Conservation (phyloP, 2,329 filamentous ascomycete genomes). For the Trichophyton mentagrophytes region DNA sequence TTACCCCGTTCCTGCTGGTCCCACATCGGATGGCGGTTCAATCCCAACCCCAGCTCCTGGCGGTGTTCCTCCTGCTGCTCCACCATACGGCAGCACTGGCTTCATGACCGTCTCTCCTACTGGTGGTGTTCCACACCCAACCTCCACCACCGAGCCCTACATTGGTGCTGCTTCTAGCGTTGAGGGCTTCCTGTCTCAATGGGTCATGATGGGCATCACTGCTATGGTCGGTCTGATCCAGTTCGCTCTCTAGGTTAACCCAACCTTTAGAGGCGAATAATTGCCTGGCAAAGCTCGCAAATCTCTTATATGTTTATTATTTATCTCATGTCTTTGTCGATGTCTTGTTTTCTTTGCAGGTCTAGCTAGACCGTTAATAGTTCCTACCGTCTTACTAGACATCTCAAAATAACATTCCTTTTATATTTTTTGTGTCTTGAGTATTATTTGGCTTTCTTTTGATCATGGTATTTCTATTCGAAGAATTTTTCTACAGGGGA, state of each 20-base stretch:
- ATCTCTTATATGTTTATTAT: background rate
- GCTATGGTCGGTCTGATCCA: background rate
- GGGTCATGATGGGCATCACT: background rate
- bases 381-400: background rate
- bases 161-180: conserved; percentile 11
- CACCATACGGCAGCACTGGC: conserved; percentile 6
- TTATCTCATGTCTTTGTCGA: conserved; percentile 3
- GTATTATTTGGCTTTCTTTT: background rate
- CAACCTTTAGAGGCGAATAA: background rate
- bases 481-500: no score
- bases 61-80: background rate
- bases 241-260: background rate
- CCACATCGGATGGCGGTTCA: conserved; percentile 7
- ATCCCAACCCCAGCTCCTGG: conserved; percentile 9
- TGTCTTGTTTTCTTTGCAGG: background rate
- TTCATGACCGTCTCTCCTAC: conserved; percentile 13
- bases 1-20: conserved; percentile 23
- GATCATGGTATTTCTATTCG: background rate
- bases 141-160: conserved; percentile 7
- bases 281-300: background rate
- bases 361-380: background rate
- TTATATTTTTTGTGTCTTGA: background rate
- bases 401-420: background rate
- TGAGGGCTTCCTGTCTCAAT: background rate
- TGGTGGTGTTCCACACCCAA: conserved; percentile 10